Evolutionary conservation across 164 flowering plant species (phyloP).

Genomic region (Cinnamomum micranthum): DNA sequence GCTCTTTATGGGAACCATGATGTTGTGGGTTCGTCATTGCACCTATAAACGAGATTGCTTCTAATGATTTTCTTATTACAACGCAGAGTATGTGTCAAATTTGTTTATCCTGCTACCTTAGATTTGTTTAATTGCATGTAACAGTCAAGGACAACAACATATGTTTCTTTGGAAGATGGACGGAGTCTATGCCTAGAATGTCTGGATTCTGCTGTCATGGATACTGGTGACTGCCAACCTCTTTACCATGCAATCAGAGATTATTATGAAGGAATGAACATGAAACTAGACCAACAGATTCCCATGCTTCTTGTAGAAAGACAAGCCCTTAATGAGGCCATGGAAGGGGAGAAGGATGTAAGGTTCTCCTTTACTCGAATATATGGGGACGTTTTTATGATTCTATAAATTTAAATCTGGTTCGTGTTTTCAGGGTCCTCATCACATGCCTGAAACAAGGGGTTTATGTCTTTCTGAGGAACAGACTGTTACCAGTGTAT

Average conservation of each 20-base stretch:
- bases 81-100: background rate
- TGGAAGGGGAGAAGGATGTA: conserved; percentile 91
- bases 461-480: conserved; percentile 96
- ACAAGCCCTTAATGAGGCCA: conserved; percentile 92
- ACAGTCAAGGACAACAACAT: conserved; percentile 68
- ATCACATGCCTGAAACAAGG: conserved; percentile 98
- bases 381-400: background rate
- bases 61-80: background rate
- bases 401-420: background rate
- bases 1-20: too few species aligned
- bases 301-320: conserved; percentile 95
- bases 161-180: conserved; percentile 76
- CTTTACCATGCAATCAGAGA: conserved; percentile 86
- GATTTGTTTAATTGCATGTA: background rate
- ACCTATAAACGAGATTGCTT: too few species aligned
- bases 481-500: conserved; percentile 90
- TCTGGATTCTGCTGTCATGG: conserved; percentile 92
- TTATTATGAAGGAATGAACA: conserved; percentile 90
- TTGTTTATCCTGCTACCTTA: background rate
- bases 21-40: too few species aligned
- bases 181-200: conserved; percentile 88
- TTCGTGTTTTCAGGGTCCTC: conserved; percentile 63
- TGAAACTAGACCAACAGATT: conserved; percentile 87
- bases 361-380: conserved; percentile 5
- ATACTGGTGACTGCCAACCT: conserved; percentile 90